These are phyloP conservation scores for Lophiostoma macrostomum DNA, from an alignment of 495 filamentous ascomycete genomes.

Conservation along the genomic window DNA sequence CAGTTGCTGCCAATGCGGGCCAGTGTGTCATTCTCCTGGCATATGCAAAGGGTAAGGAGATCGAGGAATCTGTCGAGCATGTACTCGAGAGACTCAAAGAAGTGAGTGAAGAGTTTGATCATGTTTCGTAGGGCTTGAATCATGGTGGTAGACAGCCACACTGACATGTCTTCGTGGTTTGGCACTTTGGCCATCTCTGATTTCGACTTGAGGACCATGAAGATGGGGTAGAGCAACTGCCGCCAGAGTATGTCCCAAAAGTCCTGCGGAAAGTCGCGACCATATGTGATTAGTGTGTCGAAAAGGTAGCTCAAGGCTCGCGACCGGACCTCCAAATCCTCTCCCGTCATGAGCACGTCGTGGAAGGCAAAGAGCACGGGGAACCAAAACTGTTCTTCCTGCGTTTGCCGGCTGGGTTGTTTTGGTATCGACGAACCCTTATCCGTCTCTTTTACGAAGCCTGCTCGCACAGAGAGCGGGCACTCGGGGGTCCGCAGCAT, in stretches of 20 bases:
- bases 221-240: conserved; percentile 94
- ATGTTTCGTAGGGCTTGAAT: conserved; percentile 97
- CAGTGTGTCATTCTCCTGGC: conserved; percentile 98
- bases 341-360: conserved; percentile 97
- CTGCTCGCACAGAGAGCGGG: conserved; percentile 66
- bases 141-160: conserved; percentile 99
- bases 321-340: conserved; percentile 95
- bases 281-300: conserved; percentile 83
- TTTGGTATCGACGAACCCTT: conserved; percentile 48
- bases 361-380: conserved; percentile 97
- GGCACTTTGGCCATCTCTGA: conserved; percentile 92
- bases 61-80: conserved; percentile 96
- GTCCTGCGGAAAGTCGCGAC: conserved; percentile 84
- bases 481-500: conserved; percentile 98
- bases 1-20: conserved; percentile 97
- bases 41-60: conserved; percentile 90
- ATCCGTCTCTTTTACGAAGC: conserved; percentile 38
- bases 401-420: conserved; percentile 60
- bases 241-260: conserved; percentile 99
- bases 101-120: conserved; percentile 97
- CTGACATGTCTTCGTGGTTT: conserved; percentile 91
- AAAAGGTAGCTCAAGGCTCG: conserved; percentile 91
- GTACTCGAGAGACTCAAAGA: conserved; percentile 90
- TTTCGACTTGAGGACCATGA: conserved; percentile 93
- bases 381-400: conserved; percentile 98